phyloP scores from a whole-genome alignment of 2,329 filamentous ascomycete genomes.

The Epichloe sp. region DNA sequence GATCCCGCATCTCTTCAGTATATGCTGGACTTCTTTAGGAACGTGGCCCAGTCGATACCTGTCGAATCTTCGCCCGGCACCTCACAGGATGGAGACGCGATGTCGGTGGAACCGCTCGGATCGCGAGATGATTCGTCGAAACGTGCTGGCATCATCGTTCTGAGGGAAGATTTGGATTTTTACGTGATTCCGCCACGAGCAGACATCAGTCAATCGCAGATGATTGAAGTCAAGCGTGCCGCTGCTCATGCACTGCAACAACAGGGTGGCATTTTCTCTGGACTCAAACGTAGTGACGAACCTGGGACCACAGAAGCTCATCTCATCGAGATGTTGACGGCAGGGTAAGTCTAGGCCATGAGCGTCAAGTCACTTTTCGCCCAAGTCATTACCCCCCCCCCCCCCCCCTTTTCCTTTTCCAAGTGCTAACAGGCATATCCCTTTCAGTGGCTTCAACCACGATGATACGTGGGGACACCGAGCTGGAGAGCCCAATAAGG shows the following conservation, averaged over 20 bases:
- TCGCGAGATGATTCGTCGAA: constrained; percentile 62
- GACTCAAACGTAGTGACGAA: constrained; percentile 87
- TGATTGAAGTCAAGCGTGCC: constrained; percentile 92
- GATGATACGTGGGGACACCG: constrained; percentile 93
- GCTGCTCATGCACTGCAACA: constrained; percentile 74
- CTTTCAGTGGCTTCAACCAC: constrained; percentile 77
- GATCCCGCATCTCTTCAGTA: constrained; percentile 93
- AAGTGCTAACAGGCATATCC: not conserved
- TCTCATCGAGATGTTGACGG: constrained; percentile 97
- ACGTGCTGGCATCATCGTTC: constrained; percentile 93
- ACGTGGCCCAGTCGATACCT: constrained; percentile 91
- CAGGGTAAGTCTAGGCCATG: constrained; percentile 53
- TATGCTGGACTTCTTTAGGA: constrained; percentile 97
- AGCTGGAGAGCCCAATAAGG: constrained; percentile 95
- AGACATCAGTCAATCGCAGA: constrained; percentile 75
- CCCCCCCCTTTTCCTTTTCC: not conserved
- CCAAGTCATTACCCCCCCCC: not conserved
- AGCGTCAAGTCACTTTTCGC: not conserved
- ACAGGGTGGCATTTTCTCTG: constrained; percentile 93
- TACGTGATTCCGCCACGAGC: constrained; percentile 82
- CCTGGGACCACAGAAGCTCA: constrained; percentile 94
- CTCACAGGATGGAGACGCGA: constrained; percentile 48
- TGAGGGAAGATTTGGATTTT: constrained; percentile 93
- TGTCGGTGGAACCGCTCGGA: constrained; percentile 60
- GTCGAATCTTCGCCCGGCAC: constrained; percentile 54